Base-by-base conservation (phyloP, 2,329 filamentous ascomycete genomes). In the Chrysoporthe puriensis region DNA sequence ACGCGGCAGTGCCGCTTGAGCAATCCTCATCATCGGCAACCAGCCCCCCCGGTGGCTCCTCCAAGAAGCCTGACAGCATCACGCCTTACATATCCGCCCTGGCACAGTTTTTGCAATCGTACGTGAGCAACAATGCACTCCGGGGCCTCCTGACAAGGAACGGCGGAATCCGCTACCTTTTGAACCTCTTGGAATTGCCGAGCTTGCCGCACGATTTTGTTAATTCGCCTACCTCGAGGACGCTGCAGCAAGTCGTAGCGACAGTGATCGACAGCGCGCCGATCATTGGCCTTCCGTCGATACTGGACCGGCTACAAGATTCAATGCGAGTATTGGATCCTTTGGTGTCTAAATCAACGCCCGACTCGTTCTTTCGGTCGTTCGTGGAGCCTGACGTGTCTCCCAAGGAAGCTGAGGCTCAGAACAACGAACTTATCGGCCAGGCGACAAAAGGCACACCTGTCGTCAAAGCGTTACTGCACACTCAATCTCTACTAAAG, bases 131-230 rank as follows among this genome's bases (percentile, higher is more conserved):
- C 74, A 84, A 86, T 66, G 84, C 84, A 44, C 85, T 96, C 73
- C 94, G 91, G 77, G 81, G 84, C 21, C 85, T 86, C 34, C 95
- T 97, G 74, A 88, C 96, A 70, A 88, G 91, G 65, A 86, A 86
- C 62, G 93, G 94, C 67, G 96, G 93, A 7, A 88, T 95, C 34
- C 93, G 97, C 77, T 84, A 91, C 62, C 83, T 98, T 26, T 83
- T 99, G 64, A 93, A 97, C 75, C 88, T 97, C 66, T 91, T 91
- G 52, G 92, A 91, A 64, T 87, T 94, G 42, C 91, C 93, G 5
- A 94, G 93, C 76, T 84, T 98, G 59, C 89, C 93, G 0, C 89
- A 89, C 72, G 87, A 92, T 74, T 90, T 92, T 74, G 86, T 89
- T 50, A 89, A 91, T 52, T 86, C 87, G 6, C 80, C 85, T 63